A percentile compares a stretch with the other conserved stretches of the same genome.
Conservation (phyloP, 768 basidiomycete species). For the Termitomyces sp. region DNA sequence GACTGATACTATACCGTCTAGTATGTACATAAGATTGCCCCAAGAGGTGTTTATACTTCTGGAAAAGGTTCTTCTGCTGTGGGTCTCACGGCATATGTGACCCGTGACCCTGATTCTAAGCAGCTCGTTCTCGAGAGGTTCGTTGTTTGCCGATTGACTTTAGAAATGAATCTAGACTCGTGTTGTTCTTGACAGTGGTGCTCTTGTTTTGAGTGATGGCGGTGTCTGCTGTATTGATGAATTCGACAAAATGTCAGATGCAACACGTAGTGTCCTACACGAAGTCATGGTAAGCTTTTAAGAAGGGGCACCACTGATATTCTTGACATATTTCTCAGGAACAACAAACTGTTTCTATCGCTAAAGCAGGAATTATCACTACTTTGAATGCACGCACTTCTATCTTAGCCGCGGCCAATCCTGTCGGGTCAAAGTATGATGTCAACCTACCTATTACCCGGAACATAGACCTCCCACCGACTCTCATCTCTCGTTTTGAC, state of each 20-base stretch:
- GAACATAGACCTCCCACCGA: conserved; percentile 97
- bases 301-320: neutral
- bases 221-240: conserved; percentile 99
- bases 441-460: conserved; percentile 85
- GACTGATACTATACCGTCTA: conserved; percentile 21
- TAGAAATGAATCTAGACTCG: neutral
- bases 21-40: conserved; percentile 99
- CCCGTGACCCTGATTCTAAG: conserved; percentile 96
- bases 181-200: conserved; percentile 52
- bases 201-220: conserved; percentile 90
- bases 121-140: conserved; percentile 96
- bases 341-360: conserved; percentile 99
- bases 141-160: conserved; percentile 6
- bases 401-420: conserved; percentile 95
- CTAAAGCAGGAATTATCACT: conserved; percentile 98
- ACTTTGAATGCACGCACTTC: conserved; percentile 98
- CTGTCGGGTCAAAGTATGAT: conserved; percentile 94
- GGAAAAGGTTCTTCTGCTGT: conserved; percentile 99
- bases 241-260: conserved; percentile 99
- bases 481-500: conserved; percentile 96
- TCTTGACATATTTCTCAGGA: conserved; percentile 46
- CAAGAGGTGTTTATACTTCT: conserved; percentile 94
- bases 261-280: conserved; percentile 95
- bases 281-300: conserved; percentile 80
- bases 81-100: conserved; percentile 97